phyloP scores from a whole-genome alignment of 2,329 filamentous ascomycete genomes.

The Allantophomopsis lycopodina region DNA sequence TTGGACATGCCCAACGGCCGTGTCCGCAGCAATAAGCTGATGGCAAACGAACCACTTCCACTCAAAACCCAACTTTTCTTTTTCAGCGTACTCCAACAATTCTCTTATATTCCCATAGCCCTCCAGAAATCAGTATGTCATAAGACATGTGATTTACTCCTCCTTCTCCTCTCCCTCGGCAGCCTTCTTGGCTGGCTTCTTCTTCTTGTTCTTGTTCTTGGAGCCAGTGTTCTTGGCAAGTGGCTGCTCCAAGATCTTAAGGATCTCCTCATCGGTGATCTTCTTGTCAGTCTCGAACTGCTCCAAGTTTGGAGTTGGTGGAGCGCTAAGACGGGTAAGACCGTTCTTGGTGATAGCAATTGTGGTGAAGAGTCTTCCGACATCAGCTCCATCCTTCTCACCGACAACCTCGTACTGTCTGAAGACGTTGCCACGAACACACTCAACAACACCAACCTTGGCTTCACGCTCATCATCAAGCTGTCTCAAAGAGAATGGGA shows the following conservation, averaged over 20 bases:
- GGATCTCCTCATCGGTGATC: conserved; percentile 88
- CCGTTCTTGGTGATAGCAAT: conserved; percentile 97
- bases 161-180: conserved; percentile 21
- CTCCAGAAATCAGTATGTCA: background rate
- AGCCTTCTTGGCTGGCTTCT: conserved; percentile 39
- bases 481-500: conserved; percentile 96
- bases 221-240: conserved; percentile 77
- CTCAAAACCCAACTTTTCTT: background rate
- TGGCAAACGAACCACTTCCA: background rate
- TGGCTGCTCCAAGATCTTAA: conserved; percentile 87
- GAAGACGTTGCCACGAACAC: conserved; percentile 83
- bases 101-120: too few relatives aligned
- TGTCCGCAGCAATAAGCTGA: background rate
- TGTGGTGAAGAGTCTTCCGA: conserved; percentile 80
- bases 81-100: background rate
- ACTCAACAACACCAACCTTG: conserved; percentile 93
- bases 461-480: conserved; percentile 92
- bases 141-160: conserved; percentile 18
- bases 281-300: conserved; percentile 95
- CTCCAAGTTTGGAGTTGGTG: conserved; percentile 61
- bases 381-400: conserved; percentile 77
- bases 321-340: conserved; percentile 69
- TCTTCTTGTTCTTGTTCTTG: conserved; percentile 82
- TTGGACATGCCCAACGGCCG: background rate
- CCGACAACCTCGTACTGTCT: conserved; percentile 93